A percentile compares a stretch with the other conserved stretches of the same genome.
Evolutionary conservation across 306 rosid genomes (phyloP).

Genomic region (Gillenia trifoliata): DNA sequence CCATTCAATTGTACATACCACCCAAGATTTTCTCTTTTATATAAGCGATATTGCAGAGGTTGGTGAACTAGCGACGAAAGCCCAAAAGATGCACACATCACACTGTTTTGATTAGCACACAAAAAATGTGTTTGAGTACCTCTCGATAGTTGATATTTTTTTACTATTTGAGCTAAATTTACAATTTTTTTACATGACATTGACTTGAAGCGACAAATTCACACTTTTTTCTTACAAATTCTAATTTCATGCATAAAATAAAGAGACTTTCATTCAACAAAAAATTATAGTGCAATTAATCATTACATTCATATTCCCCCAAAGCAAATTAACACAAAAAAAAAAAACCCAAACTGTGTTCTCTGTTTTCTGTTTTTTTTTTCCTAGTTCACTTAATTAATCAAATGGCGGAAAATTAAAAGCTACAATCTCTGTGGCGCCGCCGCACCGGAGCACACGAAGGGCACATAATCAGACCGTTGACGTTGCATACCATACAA

Average conservation of each 20-base stretch:
- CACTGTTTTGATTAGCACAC: neutral
- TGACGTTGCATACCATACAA: conserved; percentile 51
- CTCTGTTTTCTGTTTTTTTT: too few relatives aligned
- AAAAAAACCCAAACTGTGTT: neutral
- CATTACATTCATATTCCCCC: neutral
- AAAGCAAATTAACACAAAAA: neutral
- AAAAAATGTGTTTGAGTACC: neutral
- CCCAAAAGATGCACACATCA: neutral
- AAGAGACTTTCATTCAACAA: neutral
- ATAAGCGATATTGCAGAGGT: too few relatives aligned
- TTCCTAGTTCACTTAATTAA: neutral
- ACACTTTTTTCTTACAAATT: too few relatives aligned
- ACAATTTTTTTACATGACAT: too few relatives aligned
- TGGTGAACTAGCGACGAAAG: too few relatives aligned
- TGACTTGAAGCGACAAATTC: neutral
- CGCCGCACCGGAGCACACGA: conserved; percentile 37
- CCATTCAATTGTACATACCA: too few relatives aligned
- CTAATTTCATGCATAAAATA: too few relatives aligned
- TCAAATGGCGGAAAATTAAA: neutral
- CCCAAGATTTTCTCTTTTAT: too few relatives aligned
- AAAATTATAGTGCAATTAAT: neutral
- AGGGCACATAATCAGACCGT: conserved; percentile 70
- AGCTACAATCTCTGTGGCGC: conserved; percentile 20
- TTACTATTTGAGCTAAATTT: too few relatives aligned
- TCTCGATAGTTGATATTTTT: neutral